Evolutionary conservation across 1,284 basidiomycete genomes (phyloP), one percentile per base, ranked within the genome.

Genomic region (Chalciporus sp.): DNA sequence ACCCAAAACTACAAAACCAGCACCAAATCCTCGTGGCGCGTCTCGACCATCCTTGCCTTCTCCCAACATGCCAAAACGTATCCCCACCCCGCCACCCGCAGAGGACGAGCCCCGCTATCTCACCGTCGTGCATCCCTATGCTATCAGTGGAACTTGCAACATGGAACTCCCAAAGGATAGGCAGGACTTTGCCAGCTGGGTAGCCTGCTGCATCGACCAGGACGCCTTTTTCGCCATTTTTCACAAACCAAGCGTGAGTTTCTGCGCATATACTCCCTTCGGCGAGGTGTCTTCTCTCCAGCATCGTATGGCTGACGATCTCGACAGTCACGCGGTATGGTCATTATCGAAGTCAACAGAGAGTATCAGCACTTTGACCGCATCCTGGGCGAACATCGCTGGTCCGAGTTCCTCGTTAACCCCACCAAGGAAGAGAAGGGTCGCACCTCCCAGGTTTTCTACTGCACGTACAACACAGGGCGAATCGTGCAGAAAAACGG

Each of bases 341-440:
- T 89, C 33, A 74, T 90, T 31, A 74, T 89, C 43, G 85, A 88
- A 55, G 68, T 89, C 49, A 70, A 70, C 23, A 76, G 78, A 8
- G 58, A 65, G 1, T 75, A 68, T 45, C 48, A 61, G 1, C 51
- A 75, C 39, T 75, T 78, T 47, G 71, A 77, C 16, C 64, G 62
- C 7, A 63, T 90, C 3, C 74, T 90, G 9, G 88, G 88, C 39
- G 80, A 80, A 60, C 88, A 90, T 61, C 72, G 74, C 28, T 90
- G 88, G 87, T 56, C 61, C 14, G 75, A 82, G 40, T 76, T 88
- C 49, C 68, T 88, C 17, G 65, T 61, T 31, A 69, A 69, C 0
- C 81, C 86, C 0, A 65, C 57, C 3, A 49, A 60, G 0, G 77
- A 81, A 35, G 80, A 86, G 52, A 61, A 55, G n/a, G 64, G 60